Evolutionary conservation across 345 rosid species (phyloP).

Genomic region (Cardamine chenopodiifolia): DNA sequence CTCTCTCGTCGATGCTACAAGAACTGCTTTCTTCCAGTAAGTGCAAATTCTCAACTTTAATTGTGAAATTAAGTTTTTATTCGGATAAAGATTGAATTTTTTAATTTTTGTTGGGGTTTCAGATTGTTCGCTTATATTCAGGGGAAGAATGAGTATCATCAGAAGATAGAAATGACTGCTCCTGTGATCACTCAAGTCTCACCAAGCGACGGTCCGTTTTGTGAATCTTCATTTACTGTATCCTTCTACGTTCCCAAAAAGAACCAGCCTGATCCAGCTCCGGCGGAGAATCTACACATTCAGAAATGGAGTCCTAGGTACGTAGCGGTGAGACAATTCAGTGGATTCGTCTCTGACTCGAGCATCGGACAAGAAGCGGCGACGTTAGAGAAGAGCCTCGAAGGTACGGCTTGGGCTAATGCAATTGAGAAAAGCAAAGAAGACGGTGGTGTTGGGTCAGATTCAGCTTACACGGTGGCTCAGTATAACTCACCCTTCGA

Average conservation of each 20-base stretch:
- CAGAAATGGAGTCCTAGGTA: constrained; percentile 60
- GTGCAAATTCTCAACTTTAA: neutral
- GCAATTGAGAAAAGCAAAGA: constrained; percentile 59
- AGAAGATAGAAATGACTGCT: constrained; percentile 85
- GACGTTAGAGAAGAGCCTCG: constrained; percentile 61
- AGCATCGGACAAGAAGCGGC: constrained; percentile 75
- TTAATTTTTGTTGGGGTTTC: neutral
- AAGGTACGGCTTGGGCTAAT: constrained; percentile 61
- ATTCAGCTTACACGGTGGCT: constrained; percentile 65
- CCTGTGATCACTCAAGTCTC: constrained; percentile 71
- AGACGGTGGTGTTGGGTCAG: constrained; percentile 25
- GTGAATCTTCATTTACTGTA: constrained; percentile 72
- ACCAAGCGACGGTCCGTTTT: constrained; percentile 89
- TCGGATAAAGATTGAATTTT: neutral
- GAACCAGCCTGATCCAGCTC: constrained; percentile 82
- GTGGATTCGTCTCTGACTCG: constrained; percentile 68
- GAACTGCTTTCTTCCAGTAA: constrained; percentile 75
- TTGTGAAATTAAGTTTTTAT: neutral
- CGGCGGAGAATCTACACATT: constrained; percentile 70
- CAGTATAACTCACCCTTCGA: constrained; percentile 95
- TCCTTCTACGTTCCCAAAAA: constrained; percentile 78
- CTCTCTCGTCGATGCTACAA: constrained; percentile 70
- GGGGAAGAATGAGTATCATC: constrained; percentile 64
- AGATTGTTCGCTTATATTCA: constrained; percentile 86
- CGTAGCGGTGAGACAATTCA: constrained; percentile 71